Evolutionary conservation across 257 asterid genomes (phyloP), one percentile per base, ranked within the genome.

Genomic region (Linaria vulgaris): DNA sequence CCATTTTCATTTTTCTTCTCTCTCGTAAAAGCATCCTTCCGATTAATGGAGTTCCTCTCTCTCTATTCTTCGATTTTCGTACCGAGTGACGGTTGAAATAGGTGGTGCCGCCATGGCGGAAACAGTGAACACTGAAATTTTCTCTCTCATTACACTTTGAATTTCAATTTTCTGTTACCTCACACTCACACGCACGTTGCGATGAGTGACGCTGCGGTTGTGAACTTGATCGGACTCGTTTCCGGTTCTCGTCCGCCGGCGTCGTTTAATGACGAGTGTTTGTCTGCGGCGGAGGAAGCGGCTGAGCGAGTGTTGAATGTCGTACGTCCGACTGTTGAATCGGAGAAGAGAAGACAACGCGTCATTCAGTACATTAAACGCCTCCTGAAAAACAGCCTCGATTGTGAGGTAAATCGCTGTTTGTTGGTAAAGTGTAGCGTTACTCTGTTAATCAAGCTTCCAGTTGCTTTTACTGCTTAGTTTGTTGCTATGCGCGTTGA

Each of bases 301-400:
- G 84, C 78, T 16, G 74, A 76, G 14, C 51, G 69, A 59, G 86
- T 85, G 80, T 16, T 85, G 79, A 80, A 80, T 62, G 79, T 68
- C 51, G 73, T 85, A 12, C 92, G 69, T 59, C 88, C 88, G n/a
- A 85, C 87, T 5, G 73, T 78, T 13, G 87, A 79, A 78, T 74
- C 87, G 3, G 85, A 77, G 77, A 86, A 82, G 72, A 82, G 59
- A 69, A 73, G 92, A 67, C 60, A 71, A 48, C 85, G 78, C 69
- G 80, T 82, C 62, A 57, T 80, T 70, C 85, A 85, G 58, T 80
- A 69, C 64, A 66, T 85, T 20, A 83, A 82, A 67, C 72, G 68
- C 20, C 88, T 85, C 52, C 59, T 85, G 72, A 70, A 69, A 58
- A 66, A 37, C 59, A 76, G 46, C 44, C 67, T 78, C 72, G 63